Base-by-base conservation (phyloP, 179 eudicot genomes). In the Silene noctiflora region DNA sequence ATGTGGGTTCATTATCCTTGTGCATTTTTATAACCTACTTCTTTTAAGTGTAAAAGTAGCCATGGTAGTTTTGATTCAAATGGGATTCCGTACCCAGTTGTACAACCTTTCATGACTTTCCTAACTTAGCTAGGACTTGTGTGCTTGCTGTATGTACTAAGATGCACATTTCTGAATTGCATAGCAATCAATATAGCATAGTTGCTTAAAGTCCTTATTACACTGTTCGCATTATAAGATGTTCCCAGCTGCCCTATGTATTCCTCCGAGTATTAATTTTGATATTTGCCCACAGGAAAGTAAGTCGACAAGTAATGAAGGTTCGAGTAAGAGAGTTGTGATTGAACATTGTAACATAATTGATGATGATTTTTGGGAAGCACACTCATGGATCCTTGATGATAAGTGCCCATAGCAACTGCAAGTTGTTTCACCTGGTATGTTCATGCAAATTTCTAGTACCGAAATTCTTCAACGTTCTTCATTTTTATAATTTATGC, bases 291-390 rank as follows among this genome's bases (percentile, higher is more conserved):
- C 76, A 75, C 84, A 87, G 83, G 89, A 80, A 77, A 79, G 82
- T 55, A 75, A 72, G 69, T 59, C 42, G 13, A 81, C 63, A 24
- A 62, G 72, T 31, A n/a, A 4, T 60, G 79, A 77, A 65, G 81
- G 73, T 60, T 80, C 75, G 62, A 69, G 21, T 29, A 85, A 77
- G 77, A 83, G 76, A 75, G 74, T 90, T 48, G 85, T 87, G 10
- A 83, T 94, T 46, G 79, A 82, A 17, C 87, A 92, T 64, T 85
- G 87, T 67, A 85, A 94, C 70, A 92, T 94, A 78, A 94, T 94
- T 62, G 89, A 88, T 14, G 76, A 76, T 29, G 75, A 72, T 72
- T 94, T 94, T 72, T 94, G 98, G 98, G 75, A 75, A 71, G 85
- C 80, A 39, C 90, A 88, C 79, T 83, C 91, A 24, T 69, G 81